Conservation (phyloP, 2,329 filamentous ascomycete species). For the Chaetomium strumarium region DNA sequence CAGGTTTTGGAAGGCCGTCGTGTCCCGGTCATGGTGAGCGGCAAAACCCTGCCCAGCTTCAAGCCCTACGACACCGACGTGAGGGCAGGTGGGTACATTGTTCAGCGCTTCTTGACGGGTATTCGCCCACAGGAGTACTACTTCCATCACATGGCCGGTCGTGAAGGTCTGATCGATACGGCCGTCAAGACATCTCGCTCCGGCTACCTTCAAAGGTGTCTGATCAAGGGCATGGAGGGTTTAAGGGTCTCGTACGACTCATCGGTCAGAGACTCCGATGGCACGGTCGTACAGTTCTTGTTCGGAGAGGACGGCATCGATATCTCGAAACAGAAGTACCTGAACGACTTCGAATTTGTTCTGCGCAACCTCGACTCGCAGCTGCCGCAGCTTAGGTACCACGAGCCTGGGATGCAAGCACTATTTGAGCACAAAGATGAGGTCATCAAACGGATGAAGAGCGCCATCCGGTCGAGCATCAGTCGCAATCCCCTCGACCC, state of each 20-base stretch:
- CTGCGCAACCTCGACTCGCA: conserved; percentile 80
- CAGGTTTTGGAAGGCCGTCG: conserved; percentile 92
- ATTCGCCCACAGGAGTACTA: conserved; percentile 97
- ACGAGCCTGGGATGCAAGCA: conserved; percentile 41
- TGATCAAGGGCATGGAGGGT: conserved; percentile 98
- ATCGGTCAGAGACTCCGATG: conserved; percentile 89
- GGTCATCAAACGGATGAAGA: conserved; percentile 74
- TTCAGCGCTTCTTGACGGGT: conserved; percentile 94
- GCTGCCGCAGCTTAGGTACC: conserved; percentile 66
- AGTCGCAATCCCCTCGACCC: conserved; percentile 63
- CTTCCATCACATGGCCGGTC: conserved; percentile 98
- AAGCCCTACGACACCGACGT: conserved; percentile 84
- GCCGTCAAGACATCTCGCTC: conserved; percentile 97
- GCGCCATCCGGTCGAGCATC: conserved; percentile 66
- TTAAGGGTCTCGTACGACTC: conserved; percentile 88
- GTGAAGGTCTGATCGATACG: conserved; percentile 97
- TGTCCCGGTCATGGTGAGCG: conserved; percentile 96
- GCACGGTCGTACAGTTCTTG: conserved; percentile 86
- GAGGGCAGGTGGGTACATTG: conserved; percentile 87
- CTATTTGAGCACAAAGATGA: conserved; percentile 51
- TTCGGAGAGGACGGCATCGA: conserved; percentile 97
- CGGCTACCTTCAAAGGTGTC: conserved; percentile 90
- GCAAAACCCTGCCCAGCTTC: conserved; percentile 93
- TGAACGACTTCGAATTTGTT: conserved; percentile 85
- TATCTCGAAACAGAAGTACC: conserved; percentile 87